These are phyloP conservation scores for Marasmius tenuissimus DNA, from an alignment of 1,284 basidiomycete species.

Conservation along the genomic window DNA sequence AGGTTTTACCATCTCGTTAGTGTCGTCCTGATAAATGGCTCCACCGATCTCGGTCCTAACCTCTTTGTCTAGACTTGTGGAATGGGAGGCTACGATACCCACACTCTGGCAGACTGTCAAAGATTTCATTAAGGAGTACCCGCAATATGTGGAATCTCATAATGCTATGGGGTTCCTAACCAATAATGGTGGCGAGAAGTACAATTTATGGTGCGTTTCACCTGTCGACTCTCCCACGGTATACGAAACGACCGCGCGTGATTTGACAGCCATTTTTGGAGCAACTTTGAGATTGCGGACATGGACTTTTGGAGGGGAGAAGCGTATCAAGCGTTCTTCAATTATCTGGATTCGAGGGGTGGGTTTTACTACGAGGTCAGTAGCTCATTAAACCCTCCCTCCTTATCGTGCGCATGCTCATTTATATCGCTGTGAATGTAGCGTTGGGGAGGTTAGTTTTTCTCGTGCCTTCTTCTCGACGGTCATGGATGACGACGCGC, in stretches of 20 bases:
- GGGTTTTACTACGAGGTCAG: slow-evolving; percentile 84
- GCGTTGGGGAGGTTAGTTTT: slow-evolving; percentile 73
- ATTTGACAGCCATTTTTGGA: slow-evolving; percentile 47
- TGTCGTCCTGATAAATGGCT: background rate
- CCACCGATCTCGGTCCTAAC: background rate
- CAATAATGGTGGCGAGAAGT: background rate
- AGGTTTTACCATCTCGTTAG: slow-evolving; percentile 66
- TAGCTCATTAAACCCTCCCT: slow-evolving; percentile 2
- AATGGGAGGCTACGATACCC: slow-evolving; percentile 2
- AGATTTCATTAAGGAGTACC: background rate
- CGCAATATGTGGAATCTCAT: slow-evolving; percentile 1
- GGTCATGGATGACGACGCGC: background rate
- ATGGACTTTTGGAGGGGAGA: slow-evolving; percentile 81
- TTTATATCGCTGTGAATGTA: slow-evolving; percentile 21
- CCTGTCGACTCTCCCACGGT: background rate
- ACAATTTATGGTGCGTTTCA: background rate
- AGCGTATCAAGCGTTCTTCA: slow-evolving; percentile 78
- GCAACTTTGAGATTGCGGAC: slow-evolving; percentile 85
- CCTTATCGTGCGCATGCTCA: background rate
- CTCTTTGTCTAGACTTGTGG: background rate
- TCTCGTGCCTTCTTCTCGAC: too few species aligned
- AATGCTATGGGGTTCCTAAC: background rate
- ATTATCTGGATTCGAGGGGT: slow-evolving; percentile 74
- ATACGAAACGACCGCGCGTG: too few species aligned
- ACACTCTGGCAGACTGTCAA: background rate